These are phyloP conservation scores for Rhizoctonia solani DNA, from an alignment of 1,284 basidiomycete genomes.

Conservation along the genomic window DNA sequence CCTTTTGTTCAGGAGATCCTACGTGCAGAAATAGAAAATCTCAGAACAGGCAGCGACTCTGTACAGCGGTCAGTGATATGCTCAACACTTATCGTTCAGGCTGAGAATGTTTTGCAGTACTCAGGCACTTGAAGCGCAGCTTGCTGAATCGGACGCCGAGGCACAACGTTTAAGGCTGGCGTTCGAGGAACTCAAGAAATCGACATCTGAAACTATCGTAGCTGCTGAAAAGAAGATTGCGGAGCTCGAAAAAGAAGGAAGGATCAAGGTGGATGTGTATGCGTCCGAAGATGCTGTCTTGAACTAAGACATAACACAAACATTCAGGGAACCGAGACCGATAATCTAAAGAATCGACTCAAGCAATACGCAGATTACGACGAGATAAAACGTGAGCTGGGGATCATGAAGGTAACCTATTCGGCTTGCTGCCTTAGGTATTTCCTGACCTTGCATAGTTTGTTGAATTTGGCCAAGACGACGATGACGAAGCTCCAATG, in stretches of 20 bases:
- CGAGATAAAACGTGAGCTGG: conserved; percentile 93
- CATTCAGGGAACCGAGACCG: conserved; percentile 60
- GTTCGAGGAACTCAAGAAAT: conserved; percentile 53
- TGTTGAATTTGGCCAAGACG: conserved; percentile 82
- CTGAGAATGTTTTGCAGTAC: conserved; percentile 53
- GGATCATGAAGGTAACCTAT: conserved; percentile 87
- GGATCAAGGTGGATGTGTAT: conserved; percentile 53
- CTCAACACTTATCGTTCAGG: conserved; percentile 1
- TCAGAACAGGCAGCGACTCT: conserved; percentile 78
- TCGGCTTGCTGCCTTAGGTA: conserved; percentile 38
- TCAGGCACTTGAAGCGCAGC: conserved; percentile 69
- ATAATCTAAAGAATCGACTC: conserved; percentile 67
- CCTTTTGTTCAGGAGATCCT: conserved; percentile 72
- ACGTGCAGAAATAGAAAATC: conserved; percentile 88
- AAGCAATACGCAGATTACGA: conserved; percentile 85
- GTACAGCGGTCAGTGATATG: conserved; percentile 68
- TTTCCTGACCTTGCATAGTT: conserved; percentile 57
- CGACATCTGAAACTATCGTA: conserved; percentile 6
- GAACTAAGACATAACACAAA: conserved; percentile 13
- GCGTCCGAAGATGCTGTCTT: background rate
- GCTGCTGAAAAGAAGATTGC: conserved; percentile 5
- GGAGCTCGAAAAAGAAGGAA: conserved; percentile 60
- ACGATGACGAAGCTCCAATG: conserved; percentile 60
- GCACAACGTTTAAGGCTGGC: conserved; percentile 67
- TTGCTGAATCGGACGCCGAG: conserved; percentile 74